Percentiles rank a stretch among this genome's conserved stretches.
phyloP scores from a whole-genome alignment of 148 eudicot species.

The Heliosperma pusillum region DNA sequence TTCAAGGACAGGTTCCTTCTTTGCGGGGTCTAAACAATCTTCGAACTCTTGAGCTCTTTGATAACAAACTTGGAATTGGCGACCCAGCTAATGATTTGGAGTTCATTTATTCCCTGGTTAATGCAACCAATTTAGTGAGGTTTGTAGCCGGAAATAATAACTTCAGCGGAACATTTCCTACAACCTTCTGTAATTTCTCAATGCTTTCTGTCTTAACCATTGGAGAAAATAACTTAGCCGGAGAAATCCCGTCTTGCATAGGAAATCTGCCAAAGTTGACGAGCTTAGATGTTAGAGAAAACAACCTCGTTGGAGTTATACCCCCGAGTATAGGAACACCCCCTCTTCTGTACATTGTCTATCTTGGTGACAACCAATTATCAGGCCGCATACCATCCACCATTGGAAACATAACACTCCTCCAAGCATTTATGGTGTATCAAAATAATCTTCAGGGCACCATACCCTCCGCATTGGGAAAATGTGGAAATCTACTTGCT shows the following conservation, averaged over 20 bases:
- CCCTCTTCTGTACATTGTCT: background rate
- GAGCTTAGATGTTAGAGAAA: background rate
- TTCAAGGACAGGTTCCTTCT: constrained; percentile 28
- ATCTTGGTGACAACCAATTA: constrained; percentile 18
- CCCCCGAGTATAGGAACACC: constrained; percentile 32
- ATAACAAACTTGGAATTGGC: constrained; percentile 30
- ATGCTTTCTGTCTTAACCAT: constrained; percentile 10
- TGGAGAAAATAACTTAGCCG: constrained; percentile 20
- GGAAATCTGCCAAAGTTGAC: constrained; percentile 27
- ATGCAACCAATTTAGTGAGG: constrained; percentile 19
- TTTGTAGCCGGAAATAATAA: constrained; percentile 19
- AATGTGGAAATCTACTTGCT: constrained; percentile 18
- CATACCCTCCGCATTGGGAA: constrained; percentile 36
- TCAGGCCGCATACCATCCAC: constrained; percentile 36
- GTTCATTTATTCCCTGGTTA: constrained; percentile 31
- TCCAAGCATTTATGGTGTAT: constrained; percentile 13
- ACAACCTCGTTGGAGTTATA: constrained; percentile 30
- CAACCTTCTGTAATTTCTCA: constrained; percentile 32
- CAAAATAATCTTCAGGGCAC: constrained; percentile 27
- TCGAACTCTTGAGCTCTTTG: background rate
- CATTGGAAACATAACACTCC: constrained; percentile 31
- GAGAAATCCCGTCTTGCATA: constrained; percentile 34
- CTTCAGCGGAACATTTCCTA: constrained; percentile 37
- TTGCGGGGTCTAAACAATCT: constrained; percentile 1
- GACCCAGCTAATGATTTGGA: constrained; percentile 22